Base-by-base conservation (phyloP, 805 yeast genomes). In the Wickerhamomyces bisporus region DNA sequence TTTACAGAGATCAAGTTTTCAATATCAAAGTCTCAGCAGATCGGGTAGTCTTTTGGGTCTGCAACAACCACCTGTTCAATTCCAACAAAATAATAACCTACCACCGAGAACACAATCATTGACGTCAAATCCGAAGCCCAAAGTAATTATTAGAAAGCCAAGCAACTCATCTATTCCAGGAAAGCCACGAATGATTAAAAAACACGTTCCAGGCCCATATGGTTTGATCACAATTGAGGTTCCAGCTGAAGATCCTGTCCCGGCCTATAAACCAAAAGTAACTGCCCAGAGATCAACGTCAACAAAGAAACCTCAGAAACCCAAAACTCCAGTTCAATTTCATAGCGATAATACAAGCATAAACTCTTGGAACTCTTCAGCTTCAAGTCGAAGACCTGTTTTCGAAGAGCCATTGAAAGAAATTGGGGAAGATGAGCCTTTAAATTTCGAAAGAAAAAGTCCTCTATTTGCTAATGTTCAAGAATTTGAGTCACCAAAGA, bases 171-270 rank as follows among this genome's bases (percentile, higher is more conserved):
- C 20, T 5, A 26, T 12, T n/a, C 16, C 34, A 11, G 20, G 15
- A 17, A 45, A 39, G 24, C 65, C 66, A 12, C 72, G 64, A 38
- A 80, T 73, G 62, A 72, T 81, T 9, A 81, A 79, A 47, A 80
- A 76, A 45, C 83, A 82, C 61, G 70, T 83, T 32, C 91, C 93
- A 2, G 80, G 87, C 2, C 79, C 85, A 4, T 70, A 75, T 48
- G 93, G 93, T 12, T 66, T 83, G 39, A 73, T 79, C 35, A 68
- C 81, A 9, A 65, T 83, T 5, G 89, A 83, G 48, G 88, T 83
- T 4, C 85, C 87, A 0, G 71, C 69, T 11, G 58, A 54, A 17
- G 56, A 51, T 30, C 8, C 52, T 45, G 14, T 47, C 50, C 14
- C 19, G 28, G 45, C 27, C 15, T n/a, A 26, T 6, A 31, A 4